Evolutionary conservation across 2,329 filamentous ascomycete genomes (phyloP).

Genomic region (Diplodia sapinea): DNA sequence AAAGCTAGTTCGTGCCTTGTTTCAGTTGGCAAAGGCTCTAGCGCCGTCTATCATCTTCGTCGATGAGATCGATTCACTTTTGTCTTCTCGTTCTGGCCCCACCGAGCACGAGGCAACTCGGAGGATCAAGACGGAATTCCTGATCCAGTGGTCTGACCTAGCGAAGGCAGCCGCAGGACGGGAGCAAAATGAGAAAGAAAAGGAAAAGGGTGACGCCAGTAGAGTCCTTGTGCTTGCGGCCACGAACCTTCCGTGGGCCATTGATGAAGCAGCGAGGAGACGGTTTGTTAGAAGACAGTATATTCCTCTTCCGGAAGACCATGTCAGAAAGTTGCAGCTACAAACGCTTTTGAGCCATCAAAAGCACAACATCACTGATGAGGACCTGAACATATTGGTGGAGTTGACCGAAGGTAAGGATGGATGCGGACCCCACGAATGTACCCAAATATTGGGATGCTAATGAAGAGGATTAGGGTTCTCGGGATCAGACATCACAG

Average conservation of each 20-base stretch:
- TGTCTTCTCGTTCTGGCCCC: conserved; percentile 81
- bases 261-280: conserved; percentile 90
- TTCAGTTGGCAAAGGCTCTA: conserved; percentile 83
- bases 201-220: conserved; percentile 78
- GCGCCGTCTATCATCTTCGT: conserved; percentile 98
- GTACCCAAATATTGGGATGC: neutral
- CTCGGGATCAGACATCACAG: conserved; percentile 95
- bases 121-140: conserved; percentile 94
- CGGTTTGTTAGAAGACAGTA: conserved; percentile 94
- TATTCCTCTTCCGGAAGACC: conserved; percentile 87
- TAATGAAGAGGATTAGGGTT: conserved; percentile 68
- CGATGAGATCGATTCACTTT: conserved; percentile 93
- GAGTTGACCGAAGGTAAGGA: conserved; percentile 77
- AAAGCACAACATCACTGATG: conserved; percentile 76
- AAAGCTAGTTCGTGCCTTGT: conserved; percentile 91
- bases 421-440: neutral
- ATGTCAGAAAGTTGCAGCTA: conserved; percentile 80
- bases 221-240: conserved; percentile 92
- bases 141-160: conserved; percentile 96
- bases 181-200: conserved; percentile 70
- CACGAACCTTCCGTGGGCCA: conserved; percentile 96
- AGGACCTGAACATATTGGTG: conserved; percentile 77
- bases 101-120: conserved; percentile 92
- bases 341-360: conserved; percentile 82
- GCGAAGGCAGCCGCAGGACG: conserved; percentile 89